A percentile compares a stretch with the other conserved stretches of the same genome.
phyloP scores from a whole-genome alignment of 192 early-diverging fungal genomes.

The Chytriomyces sp. region DNA sequence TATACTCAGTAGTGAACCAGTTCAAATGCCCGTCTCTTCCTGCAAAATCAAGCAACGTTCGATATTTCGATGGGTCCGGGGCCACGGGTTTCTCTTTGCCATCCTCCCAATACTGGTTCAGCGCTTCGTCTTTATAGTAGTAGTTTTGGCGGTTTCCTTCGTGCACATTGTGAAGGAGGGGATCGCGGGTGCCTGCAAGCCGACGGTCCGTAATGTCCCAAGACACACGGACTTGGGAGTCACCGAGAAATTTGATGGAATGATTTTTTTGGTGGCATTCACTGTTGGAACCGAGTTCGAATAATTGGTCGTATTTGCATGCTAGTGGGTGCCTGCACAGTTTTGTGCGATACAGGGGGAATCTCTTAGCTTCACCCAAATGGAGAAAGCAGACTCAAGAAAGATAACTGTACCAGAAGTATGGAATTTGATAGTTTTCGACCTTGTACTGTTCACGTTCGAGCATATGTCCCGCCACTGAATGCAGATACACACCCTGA shows the following conservation, averaged over 20 bases:
- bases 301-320: constrained; percentile 6
- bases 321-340: constrained; percentile 11
- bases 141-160: neutral
- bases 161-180: neutral
- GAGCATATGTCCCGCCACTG: neutral
- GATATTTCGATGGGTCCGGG: neutral
- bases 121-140: neutral
- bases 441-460: constrained; percentile 2
- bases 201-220: constrained; percentile 17
- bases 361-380: neutral
- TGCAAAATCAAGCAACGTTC: constrained; percentile 2
- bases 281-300: neutral
- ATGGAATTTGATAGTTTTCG: constrained; percentile 1
- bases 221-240: neutral
- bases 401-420: neutral
- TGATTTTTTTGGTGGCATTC: constrained; percentile 10
- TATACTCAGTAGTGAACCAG: constrained; percentile 3
- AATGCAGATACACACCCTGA: neutral
- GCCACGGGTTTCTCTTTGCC: neutral
- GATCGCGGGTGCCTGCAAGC: neutral
- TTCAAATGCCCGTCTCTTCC: neutral
- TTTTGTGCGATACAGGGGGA: neutral
- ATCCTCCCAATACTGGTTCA: neutral
- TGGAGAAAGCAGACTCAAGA: neutral
- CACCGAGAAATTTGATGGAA: neutral